Conservation (phyloP, 2,329 filamentous ascomycete species). For the Alternaria brassicae region DNA sequence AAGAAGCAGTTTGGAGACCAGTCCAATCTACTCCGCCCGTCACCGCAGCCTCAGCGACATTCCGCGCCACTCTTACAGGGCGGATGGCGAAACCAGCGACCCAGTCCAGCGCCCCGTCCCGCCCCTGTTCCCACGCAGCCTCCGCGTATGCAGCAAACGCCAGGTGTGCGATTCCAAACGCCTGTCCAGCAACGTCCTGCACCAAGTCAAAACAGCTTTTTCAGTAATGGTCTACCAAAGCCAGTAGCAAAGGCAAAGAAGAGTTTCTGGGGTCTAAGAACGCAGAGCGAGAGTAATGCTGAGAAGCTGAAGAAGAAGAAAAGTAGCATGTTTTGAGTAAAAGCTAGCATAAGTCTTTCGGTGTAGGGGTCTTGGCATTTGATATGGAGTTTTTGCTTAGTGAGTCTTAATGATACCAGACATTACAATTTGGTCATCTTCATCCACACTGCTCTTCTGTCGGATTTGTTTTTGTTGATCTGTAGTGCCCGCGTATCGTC, state of each 20-base stretch:
- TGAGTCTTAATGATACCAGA: constrained; percentile 6
- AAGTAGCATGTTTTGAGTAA: constrained; percentile 53
- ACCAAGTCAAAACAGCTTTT: constrained; percentile 46
- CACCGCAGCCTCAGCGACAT: constrained; percentile 31
- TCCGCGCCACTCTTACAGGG: constrained; percentile 30
- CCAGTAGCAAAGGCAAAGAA: constrained; percentile 45
- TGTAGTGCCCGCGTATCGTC: neutral
- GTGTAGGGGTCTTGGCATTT: constrained; percentile 4
- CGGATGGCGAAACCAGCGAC: constrained; percentile 22
- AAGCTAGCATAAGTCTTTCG: constrained; percentile 4
- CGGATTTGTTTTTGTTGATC: neutral
- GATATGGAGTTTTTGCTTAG: neutral
- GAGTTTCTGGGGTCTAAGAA: constrained; percentile 49
- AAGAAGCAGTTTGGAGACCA: constrained; percentile 68
- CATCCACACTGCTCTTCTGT: neutral
- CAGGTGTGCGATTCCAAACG: constrained; percentile 44
- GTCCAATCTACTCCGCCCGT: constrained; percentile 33
- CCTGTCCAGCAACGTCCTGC: constrained; percentile 32
- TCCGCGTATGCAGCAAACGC: constrained; percentile 15
- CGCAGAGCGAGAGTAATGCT: constrained; percentile 37
- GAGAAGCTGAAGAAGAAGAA: constrained; percentile 53
- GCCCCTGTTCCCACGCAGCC: constrained; percentile 29
- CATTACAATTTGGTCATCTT: neutral
- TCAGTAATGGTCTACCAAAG: constrained; percentile 41
- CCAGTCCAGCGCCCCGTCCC: constrained; percentile 12